These are phyloP conservation scores for Aspergillus fumigatus DNA, from an alignment of 2,329 filamentous ascomycete genomes.

Conservation along the genomic window DNA sequence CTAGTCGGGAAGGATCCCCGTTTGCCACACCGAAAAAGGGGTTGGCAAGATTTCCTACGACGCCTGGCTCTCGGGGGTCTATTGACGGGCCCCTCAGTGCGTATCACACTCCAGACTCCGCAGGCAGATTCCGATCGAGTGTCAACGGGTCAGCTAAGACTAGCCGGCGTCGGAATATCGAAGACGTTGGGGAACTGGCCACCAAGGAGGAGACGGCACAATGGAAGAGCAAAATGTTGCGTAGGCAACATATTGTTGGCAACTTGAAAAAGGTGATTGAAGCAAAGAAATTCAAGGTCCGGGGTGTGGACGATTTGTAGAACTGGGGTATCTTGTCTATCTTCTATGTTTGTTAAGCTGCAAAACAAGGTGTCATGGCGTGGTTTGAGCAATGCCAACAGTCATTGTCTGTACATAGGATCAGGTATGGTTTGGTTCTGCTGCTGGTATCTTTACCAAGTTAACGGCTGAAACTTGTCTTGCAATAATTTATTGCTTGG, in stretches of 20 bases:
- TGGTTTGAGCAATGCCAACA: not conserved
- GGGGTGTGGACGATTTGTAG: slow-evolving; percentile 30
- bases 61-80: slow-evolving; percentile 36
- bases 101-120: slow-evolving; percentile 41
- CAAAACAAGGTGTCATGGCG: slow-evolving; percentile 5
- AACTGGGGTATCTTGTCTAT: slow-evolving; percentile 3
- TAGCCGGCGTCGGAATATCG: slow-evolving; percentile 30
- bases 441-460: not conserved
- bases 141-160: slow-evolving; percentile 31
- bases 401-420: slow-evolving; percentile 11
- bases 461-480: not conserved
- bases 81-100: slow-evolving; percentile 29
- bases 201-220: slow-evolving; percentile 27
- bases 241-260: slow-evolving; percentile 31
- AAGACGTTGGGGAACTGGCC: slow-evolving; percentile 20
- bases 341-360: slow-evolving; percentile 2
- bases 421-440: not conserved
- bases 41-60: slow-evolving; percentile 28
- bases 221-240: slow-evolving; percentile 35
- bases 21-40: slow-evolving; percentile 35
- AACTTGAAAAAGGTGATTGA: slow-evolving; percentile 34
- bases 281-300: slow-evolving; percentile 31
- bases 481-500: not conserved
- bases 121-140: slow-evolving; percentile 31
- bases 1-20: slow-evolving; percentile 35